Base-by-base conservation (phyloP, 2,329 filamentous ascomycete genomes). In the Trichoderma semiorbis region DNA sequence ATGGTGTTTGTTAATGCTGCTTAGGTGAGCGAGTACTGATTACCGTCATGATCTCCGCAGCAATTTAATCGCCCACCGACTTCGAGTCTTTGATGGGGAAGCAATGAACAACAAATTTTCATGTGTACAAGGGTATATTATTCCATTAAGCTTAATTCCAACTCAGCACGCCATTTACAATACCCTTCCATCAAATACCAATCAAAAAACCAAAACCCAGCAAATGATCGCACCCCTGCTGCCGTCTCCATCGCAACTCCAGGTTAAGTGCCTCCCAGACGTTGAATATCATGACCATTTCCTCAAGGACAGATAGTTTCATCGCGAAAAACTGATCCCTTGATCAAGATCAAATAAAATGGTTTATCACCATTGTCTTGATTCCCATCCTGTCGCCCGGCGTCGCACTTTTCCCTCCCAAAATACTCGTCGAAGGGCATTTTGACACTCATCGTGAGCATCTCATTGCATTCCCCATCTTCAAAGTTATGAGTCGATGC, bases 171-270 rank as follows among this genome's bases (percentile, higher is more conserved):
- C 10, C 0, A 0, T 43, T 5, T n/a, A 18, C 39, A n/a, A 1
- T 43, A 3, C 10, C 2, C 39, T 0, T n/a, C 3, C 0, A 43
- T n/a, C 2, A 43, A 0, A n/a, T 1, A 10, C 16, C 18, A 2
- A 43, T 43, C 39, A 43, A 39, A 18, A 39, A n/a, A 5, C 7
- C 7, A n/a, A 10, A 10, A 8, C 7, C 39, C 2, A 0, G 39
- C 39, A 1, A 18, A 43, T 7, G 1, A 43, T 43, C 39, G 7
- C 39, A n/a, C 39, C 39, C 39, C 39, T 10, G 39, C 3, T n/a
- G 3, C 39, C 16, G 16, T n/a, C 39, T 43, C 39, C 3, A 43
- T n/a, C 2, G 18, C 39, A 43, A 1, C 2, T 43, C 36, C 3
- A n/a, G 39, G 39, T 43, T 43, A n/a, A 43, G 39, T 43, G 39